These are phyloP conservation scores for Sclerospora graminicola DNA, from an alignment of 352 stramenopile genomes.

Conservation along the genomic window DNA sequence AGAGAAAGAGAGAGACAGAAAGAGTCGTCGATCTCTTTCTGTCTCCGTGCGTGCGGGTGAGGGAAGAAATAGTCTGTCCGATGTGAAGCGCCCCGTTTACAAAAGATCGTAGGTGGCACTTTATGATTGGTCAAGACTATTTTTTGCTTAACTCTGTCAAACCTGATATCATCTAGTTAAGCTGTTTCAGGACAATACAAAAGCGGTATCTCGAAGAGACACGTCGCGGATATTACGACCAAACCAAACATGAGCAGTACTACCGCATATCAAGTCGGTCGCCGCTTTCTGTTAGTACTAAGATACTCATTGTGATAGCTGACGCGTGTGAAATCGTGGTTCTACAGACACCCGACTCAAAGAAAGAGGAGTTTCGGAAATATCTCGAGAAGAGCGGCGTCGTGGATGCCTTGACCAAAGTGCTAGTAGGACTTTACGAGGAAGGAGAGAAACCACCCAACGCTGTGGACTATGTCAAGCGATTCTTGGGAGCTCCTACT, in stretches of 20 bases:
- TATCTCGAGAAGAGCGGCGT: slow-evolving; percentile 97
- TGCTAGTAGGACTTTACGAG: slow-evolving; percentile 94
- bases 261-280: slow-evolving; percentile 53
- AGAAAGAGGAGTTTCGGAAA: slow-evolving; percentile 98
- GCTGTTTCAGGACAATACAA: no score
- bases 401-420: slow-evolving; percentile 95
- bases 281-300: no score
- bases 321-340: not conserved
- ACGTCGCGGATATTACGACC: no score
- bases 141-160: not conserved
- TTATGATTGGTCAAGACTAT: slow-evolving; percentile 9
- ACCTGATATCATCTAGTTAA: no score
- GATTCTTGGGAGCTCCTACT: slow-evolving; percentile 90
- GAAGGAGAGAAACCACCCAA: slow-evolving; percentile 93
- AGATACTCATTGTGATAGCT: no score
- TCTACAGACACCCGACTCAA: slow-evolving; percentile 89
- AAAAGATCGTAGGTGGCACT: slow-evolving; percentile 7
- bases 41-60: no score
- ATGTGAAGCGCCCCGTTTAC: slow-evolving; percentile 1
- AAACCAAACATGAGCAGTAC: slow-evolving; percentile 39
- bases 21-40: not conserved
- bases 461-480: slow-evolving; percentile 96
- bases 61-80: slow-evolving; percentile 8
- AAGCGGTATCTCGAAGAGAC: no score
- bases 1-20: not conserved